phyloP scores from a whole-genome alignment of 2,329 filamentous ascomycete species.

The Paecilomyces variotii region DNA sequence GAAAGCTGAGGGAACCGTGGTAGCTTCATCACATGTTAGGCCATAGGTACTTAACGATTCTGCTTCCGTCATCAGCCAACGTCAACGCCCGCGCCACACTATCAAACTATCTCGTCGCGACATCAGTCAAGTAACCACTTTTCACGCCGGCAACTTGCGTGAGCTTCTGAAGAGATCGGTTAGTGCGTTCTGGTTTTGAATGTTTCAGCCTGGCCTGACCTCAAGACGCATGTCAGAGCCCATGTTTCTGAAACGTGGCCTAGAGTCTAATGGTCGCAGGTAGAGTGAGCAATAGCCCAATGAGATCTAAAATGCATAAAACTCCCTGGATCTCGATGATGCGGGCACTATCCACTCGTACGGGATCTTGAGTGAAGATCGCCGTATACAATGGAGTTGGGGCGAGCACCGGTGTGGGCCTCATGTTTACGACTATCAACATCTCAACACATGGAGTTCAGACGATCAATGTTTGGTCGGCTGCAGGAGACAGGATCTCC shows the following conservation, averaged over 20 bases:
- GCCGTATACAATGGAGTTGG: background rate
- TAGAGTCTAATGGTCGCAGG: background rate
- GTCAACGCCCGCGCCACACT: conserved; percentile 12
- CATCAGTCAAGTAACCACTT: background rate
- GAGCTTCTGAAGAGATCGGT: background rate
- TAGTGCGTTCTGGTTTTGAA: background rate
- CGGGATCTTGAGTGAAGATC: background rate
- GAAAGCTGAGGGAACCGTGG: background rate
- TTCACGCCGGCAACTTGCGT: background rate
- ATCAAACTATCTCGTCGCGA: background rate
- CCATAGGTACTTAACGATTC: background rate
- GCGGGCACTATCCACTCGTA: background rate
- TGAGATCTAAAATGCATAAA: background rate
- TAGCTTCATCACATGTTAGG: background rate
- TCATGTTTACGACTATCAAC: background rate
- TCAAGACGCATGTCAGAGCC: background rate
- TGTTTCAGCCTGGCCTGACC: background rate
- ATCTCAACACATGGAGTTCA: background rate
- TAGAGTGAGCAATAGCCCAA: background rate
- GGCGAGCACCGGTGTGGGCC: background rate
- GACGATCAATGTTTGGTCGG: background rate
- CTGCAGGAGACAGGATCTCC: background rate
- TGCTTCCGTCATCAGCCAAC: conserved; percentile 4
- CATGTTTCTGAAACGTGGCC: background rate
- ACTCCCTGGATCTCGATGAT: background rate